These are phyloP conservation scores for Talaromyces borbonicus DNA, from an alignment of 495 filamentous ascomycete genomes.

Conservation along the genomic window DNA sequence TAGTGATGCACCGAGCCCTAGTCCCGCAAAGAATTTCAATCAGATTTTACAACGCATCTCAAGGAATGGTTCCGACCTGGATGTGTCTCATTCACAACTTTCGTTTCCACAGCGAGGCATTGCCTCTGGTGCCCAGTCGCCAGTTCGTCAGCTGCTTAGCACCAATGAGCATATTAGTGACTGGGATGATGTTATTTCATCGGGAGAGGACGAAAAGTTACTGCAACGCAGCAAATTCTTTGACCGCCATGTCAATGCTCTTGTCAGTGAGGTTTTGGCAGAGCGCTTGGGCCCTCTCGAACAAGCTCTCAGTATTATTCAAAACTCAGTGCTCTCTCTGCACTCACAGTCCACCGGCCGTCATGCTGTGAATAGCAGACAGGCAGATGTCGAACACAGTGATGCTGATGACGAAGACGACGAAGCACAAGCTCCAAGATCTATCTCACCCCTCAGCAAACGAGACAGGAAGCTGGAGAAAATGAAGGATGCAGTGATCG, in stretches of 20 bases:
- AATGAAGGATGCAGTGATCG: conserved; percentile 67
- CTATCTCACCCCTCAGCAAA: conserved; percentile 53
- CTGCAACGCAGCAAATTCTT: conserved; percentile 69
- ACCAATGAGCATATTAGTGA: conserved; percentile 66
- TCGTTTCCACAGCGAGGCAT: conserved; percentile 30
- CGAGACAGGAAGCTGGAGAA: conserved; percentile 74
- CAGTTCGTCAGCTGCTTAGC: conserved; percentile 57
- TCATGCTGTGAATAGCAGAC: conserved; percentile 43
- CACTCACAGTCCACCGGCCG: conserved; percentile 28
- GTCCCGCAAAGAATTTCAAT: conserved; percentile 49
- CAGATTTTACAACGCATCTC: conserved; percentile 35
- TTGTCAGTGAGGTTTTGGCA: conserved; percentile 72
- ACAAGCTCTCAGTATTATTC: conserved; percentile 62
- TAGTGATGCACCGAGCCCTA: conserved; percentile 70
- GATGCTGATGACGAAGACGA: conserved; percentile 96
- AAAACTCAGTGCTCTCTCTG: conserved; percentile 50
- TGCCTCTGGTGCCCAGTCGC: conserved; percentile 36
- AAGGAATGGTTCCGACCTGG: conserved; percentile 31
- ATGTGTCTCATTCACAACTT: conserved; percentile 24
- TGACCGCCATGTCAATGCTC: conserved; percentile 73
- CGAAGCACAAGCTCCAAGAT: conserved; percentile 27
- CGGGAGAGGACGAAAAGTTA: conserved; percentile 72
- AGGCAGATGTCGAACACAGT: conserved; percentile 59
- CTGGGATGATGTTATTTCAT: conserved; percentile 82
- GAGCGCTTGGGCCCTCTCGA: conserved; percentile 70